Evolutionary conservation across 2,329 filamentous ascomycete species (phyloP).

Genomic region (Thelonectria olida): DNA sequence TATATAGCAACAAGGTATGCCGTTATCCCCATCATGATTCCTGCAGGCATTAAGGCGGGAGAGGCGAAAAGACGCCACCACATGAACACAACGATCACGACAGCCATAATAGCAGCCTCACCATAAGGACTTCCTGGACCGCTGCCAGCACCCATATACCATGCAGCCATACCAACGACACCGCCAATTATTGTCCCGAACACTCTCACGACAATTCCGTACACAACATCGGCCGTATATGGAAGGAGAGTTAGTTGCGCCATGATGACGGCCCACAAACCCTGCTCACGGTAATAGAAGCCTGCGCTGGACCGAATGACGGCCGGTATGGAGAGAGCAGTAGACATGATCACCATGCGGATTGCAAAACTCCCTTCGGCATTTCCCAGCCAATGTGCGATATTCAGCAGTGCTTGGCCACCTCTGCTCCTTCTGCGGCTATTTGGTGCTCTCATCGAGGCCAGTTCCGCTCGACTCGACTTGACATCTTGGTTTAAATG

Average conservation of each 20-base stretch:
- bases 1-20: slow-evolving; percentile 31
- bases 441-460: slow-evolving; percentile 12
- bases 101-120: slow-evolving; percentile 28
- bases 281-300: slow-evolving; percentile 33
- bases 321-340: slow-evolving; percentile 8
- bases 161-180: slow-evolving; percentile 7
- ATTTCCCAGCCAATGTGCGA: slow-evolving; percentile 2
- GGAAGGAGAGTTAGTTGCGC: slow-evolving; percentile 29
- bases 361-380: slow-evolving; percentile 6
- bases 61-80: slow-evolving; percentile 33
- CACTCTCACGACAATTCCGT: slow-evolving; percentile 22
- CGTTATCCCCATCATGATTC: slow-evolving; percentile 32
- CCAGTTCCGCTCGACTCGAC: slow-evolving; percentile 7
- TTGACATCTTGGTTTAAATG: background rate
- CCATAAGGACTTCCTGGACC: slow-evolving; percentile 27
- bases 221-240: slow-evolving; percentile 29
- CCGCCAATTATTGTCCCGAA: slow-evolving; percentile 15
- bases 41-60: slow-evolving; percentile 27
- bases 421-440: slow-evolving; percentile 10
- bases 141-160: slow-evolving; percentile 14
- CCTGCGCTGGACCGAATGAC: slow-evolving; percentile 22
- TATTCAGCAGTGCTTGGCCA: background rate
- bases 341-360: slow-evolving; percentile 6
- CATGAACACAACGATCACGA: slow-evolving; percentile 28
- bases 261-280: slow-evolving; percentile 34